Percentiles rank a stretch among this genome's conserved stretches.
Conservation (phyloP, 2,329 filamentous ascomycete genomes). For the Ophiostoma sp. region DNA sequence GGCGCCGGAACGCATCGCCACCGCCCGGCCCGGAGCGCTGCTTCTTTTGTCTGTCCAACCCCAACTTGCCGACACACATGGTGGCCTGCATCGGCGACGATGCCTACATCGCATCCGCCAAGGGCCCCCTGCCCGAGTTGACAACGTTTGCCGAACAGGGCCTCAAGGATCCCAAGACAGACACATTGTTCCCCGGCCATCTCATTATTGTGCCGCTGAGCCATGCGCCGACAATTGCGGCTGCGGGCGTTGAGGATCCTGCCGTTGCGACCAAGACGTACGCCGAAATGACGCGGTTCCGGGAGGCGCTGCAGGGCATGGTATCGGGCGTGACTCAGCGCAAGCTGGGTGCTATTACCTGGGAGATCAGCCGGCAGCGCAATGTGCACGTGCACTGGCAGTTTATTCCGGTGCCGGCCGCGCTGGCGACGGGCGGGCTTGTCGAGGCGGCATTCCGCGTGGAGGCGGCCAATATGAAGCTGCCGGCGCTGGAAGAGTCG, state of each 20-base stretch:
- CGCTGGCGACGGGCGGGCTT: constrained; percentile 63
- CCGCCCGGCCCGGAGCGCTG: constrained; percentile 71
- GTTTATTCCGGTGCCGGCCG: constrained; percentile 68
- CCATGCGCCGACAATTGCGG: constrained; percentile 69
- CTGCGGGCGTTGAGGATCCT: constrained; percentile 50
- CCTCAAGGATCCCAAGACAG: constrained; percentile 38
- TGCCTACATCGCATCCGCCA: constrained; percentile 83
- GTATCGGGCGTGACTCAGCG: constrained; percentile 50
- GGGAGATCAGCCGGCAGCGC: constrained; percentile 77
- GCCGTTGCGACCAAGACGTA: constrained; percentile 53
- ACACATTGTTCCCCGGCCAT: constrained; percentile 66
- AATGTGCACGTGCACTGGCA: constrained; percentile 95
- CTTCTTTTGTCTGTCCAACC: constrained; percentile 93
- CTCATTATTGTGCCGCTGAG: constrained; percentile 85
- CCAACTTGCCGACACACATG: constrained; percentile 77
- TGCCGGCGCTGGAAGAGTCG: constrained; percentile 44
- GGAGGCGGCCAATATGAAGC: constrained; percentile 68
- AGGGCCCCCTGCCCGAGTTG: constrained; percentile 73
- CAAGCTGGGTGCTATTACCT: constrained; percentile 76
- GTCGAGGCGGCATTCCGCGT: constrained; percentile 87
- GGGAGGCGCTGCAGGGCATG: constrained; percentile 72
- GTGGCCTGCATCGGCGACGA: constrained; percentile 85
- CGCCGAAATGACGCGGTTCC: constrained; percentile 78
- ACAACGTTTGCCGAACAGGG: constrained; percentile 59
- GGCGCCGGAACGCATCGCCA: constrained; percentile 42